Base-by-base conservation (phyloP, 2,329 filamentous ascomycete species). In the Elsinoe australis region DNA sequence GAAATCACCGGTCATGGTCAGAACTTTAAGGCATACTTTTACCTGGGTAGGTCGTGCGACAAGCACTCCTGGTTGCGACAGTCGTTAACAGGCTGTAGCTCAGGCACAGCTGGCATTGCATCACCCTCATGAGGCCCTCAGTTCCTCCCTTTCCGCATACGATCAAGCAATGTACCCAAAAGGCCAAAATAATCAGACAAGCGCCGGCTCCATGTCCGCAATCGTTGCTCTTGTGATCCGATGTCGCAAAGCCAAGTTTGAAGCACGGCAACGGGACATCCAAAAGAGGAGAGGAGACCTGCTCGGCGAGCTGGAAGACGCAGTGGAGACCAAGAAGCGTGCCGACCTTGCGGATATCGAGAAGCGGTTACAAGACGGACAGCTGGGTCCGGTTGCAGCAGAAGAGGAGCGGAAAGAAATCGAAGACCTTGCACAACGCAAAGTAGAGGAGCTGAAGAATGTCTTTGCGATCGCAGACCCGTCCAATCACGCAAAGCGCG, bases 191-290 rank as follows among this genome's bases (percentile, higher is more conserved):
- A 79, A 60, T 24, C 60, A 59, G 14, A 60, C 59, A 3, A 55
- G 57, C 1, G 45, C 52, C 3, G 57, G 57, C 14, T 61, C 63
- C 28, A 53, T 66, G 1, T 58, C 60, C 18, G 59, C 62, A 1
- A 64, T 95, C 35, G 88, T 85, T 0, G 71, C 73, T 12, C 76
- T 85, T 12, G 85, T 95, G 0, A 71, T 95, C 17, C 74, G 75
- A 50, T 87, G 86, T 59, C 94, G 94, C 66, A 90, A 90, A 65
- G 82, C 82, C 54, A 79, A 85, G 31, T 96, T 92, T 87, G 85
- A 90, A 28, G 75, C 79, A 8, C 71, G 72, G 54, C 90, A 96
- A 63, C 72, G 71, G 49, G 70, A 72, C 28, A 72, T 85, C 1
- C 59, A 72, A 18, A 71, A 78, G 10, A 71, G 79, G 53, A 71